phyloP scores from a whole-genome alignment of 129 eudicot species.

The Lactuca sativa region DNA sequence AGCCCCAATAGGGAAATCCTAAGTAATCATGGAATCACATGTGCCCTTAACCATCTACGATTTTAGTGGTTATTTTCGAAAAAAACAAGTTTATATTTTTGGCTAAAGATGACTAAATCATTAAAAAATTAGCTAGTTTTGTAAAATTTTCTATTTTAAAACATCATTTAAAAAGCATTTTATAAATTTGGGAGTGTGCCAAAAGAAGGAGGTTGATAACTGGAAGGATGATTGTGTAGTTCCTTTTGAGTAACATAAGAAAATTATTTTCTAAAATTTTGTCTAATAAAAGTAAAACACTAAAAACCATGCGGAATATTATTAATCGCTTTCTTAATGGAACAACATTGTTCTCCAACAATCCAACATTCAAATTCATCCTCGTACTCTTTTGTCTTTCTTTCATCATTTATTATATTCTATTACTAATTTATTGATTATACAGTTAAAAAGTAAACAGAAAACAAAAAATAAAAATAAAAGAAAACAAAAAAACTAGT shows the following conservation, averaged over 20 bases:
- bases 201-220: conserved; percentile 19
- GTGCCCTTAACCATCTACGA: too few relatives aligned
- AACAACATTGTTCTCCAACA: conserved; percentile 32
- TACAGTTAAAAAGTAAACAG: background rate
- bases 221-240: conserved; percentile 32
- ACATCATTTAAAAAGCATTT: background rate
- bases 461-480: background rate
- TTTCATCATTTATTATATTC: conserved; percentile 9
- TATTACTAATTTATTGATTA: background rate
- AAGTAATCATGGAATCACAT: too few relatives aligned
- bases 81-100: too few relatives aligned
- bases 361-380: conserved; percentile 36
- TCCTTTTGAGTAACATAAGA: conserved; percentile 34
- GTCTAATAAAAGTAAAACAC: conserved; percentile 42
- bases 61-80: too few relatives aligned
- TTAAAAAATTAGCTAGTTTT: too few relatives aligned
- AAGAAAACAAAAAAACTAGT: background rate
- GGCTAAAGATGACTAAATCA: too few relatives aligned
- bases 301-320: conserved; percentile 39
- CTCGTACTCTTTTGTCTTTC: conserved; percentile 37
- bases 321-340: conserved; percentile 25
- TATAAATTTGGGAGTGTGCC: background rate
- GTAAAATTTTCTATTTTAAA: background rate
- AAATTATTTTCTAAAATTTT: conserved; percentile 19
- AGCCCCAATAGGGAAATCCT: too few relatives aligned